These are phyloP conservation scores for Phytophthora sp. DNA, from an alignment of 352 stramenopile genomes.

Conservation along the genomic window DNA sequence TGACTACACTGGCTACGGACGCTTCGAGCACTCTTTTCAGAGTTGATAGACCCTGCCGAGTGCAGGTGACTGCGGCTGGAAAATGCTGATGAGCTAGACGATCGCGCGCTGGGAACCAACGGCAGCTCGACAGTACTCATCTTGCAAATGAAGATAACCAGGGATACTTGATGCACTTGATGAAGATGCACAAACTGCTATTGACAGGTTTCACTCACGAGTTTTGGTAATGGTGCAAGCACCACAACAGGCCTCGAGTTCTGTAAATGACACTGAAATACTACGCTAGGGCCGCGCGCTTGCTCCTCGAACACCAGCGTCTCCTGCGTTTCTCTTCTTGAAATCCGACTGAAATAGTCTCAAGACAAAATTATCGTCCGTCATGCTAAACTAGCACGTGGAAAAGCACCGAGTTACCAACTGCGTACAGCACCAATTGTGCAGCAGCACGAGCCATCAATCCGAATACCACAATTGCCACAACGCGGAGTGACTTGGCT, in stretches of 20 bases:
- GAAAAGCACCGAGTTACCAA: constrained; percentile 80
- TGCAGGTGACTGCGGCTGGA: constrained; percentile 49
- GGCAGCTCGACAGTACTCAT: constrained; percentile 67
- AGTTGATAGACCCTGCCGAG: constrained; percentile 48
- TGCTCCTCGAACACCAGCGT: background rate
- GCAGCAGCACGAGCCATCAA: constrained; percentile 44
- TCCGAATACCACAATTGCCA: constrained; percentile 46
- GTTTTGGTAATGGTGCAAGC: constrained; percentile 5
- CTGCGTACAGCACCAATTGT: constrained; percentile 65
- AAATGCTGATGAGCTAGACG: constrained; percentile 41
- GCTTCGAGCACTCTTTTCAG: constrained; percentile 43
- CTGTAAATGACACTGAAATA: no score
- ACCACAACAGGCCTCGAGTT: background rate
- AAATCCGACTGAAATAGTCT: constrained; percentile 30
- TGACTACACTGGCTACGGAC: constrained; percentile 32
- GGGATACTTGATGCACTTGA: background rate
- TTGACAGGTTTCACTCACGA: constrained; percentile 23
- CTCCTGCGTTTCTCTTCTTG: constrained; percentile 12
- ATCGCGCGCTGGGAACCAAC: constrained; percentile 51
- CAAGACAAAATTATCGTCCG: constrained; percentile 20
- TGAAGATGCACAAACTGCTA: constrained; percentile 14
- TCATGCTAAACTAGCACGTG: constrained; percentile 63
- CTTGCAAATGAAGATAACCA: background rate
- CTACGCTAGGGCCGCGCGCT: background rate
- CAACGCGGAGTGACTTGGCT: constrained; percentile 40